Evolutionary conservation across 2,329 filamentous ascomycete species (phyloP), one percentile per base, ranked within the genome.

Genomic region (Capronia americana): DNA sequence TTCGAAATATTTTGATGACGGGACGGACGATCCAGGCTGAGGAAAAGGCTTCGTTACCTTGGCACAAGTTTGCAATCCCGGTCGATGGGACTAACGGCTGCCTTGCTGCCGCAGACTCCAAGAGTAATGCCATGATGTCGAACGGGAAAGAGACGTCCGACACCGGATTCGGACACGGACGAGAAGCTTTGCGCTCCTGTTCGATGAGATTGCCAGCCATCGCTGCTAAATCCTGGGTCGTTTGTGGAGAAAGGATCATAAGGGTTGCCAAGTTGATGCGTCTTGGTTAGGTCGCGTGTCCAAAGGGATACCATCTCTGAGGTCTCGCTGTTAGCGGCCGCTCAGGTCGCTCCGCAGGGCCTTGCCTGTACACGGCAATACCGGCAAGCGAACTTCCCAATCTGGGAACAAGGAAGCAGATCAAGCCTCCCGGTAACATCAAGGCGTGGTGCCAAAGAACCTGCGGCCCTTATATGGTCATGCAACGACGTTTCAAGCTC

Each of bases 1-100:
- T 23, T 41, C 62, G 10, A 55, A 59, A 41, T n/a, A 11, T 24
- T 64, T 59, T 32, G 44, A 59, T 26, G 62, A 59, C 34, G 62
- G 23, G 12, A 64, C 44, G 32, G 44, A 59, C 2, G 48, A 64
- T 38, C 48, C 62, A 6, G 62, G 34, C 56, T 64, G 56, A 64
- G 26, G 14, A 5, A 17, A 26, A 44, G 6, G 6, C 17, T 44
- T n/a, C 17, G n/a, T 5, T 44, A 8, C 38, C 17, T 20, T n/a
- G 12, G 12, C 6, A 44, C 38, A 44, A 44, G 6, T n/a, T 44
- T 44, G 17, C 38, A n/a, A 20, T n/a, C 5, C 20, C 38, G 38
- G 14, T 44, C 17, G 14, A n/a, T 44, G 38, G 17, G 7, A 7
- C 7, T n/a, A 17, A n/a, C 7, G 14, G 14, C 14, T 8, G 38